phyloP scores from a whole-genome alignment of 371 early-diverging fungal species.

The Agmasoma carcini region DNA sequence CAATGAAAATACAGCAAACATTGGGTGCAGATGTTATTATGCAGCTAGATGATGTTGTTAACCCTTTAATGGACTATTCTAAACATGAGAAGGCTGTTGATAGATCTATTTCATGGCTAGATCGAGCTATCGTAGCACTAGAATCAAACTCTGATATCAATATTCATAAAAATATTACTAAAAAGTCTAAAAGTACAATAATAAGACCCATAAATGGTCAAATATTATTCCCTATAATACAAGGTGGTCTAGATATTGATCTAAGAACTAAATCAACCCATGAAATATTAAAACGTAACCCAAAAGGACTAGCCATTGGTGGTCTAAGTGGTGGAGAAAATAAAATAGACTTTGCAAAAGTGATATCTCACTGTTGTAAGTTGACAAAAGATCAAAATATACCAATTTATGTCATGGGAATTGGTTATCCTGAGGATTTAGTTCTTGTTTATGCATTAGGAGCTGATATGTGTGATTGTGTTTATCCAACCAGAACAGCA shows the following conservation, averaged over 20 bases:
- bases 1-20: slow-evolving; percentile 72
- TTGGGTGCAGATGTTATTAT: slow-evolving; percentile 88
- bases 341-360: slow-evolving; percentile 71
- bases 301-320: slow-evolving; percentile 79
- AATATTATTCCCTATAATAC: slow-evolving; percentile 80
- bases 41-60: slow-evolving; percentile 86
- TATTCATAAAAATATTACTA: not conserved
- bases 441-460: slow-evolving; percentile 78
- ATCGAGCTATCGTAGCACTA: slow-evolving; percentile 70
- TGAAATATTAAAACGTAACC: slow-evolving; percentile 69
- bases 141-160: slow-evolving; percentile 49
- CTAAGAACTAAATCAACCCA: slow-evolving; percentile 63
- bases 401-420: slow-evolving; percentile 87
- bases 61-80: slow-evolving; percentile 64
- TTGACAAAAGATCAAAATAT: slow-evolving; percentile 66
- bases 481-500: slow-evolving; percentile 83
- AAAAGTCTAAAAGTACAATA: not conserved
- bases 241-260: slow-evolving; percentile 67
- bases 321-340: slow-evolving; percentile 82
- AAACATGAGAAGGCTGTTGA: slow-evolving; percentile 77
- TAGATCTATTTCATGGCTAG: slow-evolving; percentile 78
- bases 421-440: slow-evolving; percentile 79
- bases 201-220: slow-evolving; percentile 54
- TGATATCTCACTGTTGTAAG: slow-evolving; percentile 64
- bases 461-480: slow-evolving; percentile 88